Conservation (phyloP, 1,139 yeast genomes). For the Kodamaea sp. region DNA sequence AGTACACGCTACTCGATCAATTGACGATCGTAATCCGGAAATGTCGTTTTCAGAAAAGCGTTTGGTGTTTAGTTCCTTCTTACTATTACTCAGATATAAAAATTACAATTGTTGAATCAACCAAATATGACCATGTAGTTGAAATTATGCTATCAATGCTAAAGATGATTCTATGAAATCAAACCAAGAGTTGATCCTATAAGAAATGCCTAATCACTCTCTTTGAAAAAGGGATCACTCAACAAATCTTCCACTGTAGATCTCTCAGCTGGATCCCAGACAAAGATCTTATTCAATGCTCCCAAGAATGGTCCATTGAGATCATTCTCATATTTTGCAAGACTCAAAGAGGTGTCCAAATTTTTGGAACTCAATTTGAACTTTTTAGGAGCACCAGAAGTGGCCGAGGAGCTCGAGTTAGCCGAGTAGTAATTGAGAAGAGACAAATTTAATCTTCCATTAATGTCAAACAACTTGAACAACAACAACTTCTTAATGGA, state of each 20-base stretch:
- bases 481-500: constrained; percentile 13
- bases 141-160: too few relatives aligned
- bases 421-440: constrained; percentile 24
- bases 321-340: constrained; percentile 27
- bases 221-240: constrained; percentile 23
- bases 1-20: too few relatives aligned
- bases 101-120: too few relatives aligned
- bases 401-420: background rate
- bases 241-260: constrained; percentile 45
- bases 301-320: constrained; percentile 21
- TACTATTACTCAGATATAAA: too few relatives aligned
- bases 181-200: background rate
- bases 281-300: constrained; percentile 44
- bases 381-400: constrained; percentile 23
- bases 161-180: too few relatives aligned
- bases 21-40: too few relatives aligned
- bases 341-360: constrained; percentile 46
- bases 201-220: background rate
- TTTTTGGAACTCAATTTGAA: constrained; percentile 31
- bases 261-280: constrained; percentile 59
- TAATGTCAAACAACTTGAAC: constrained; percentile 38
- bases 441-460: constrained; percentile 38
- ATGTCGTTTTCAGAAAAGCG: too few relatives aligned
- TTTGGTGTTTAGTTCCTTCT: too few relatives aligned
- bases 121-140: too few relatives aligned